Percentiles rank a stretch among this genome's conserved stretches.
phyloP scores from a whole-genome alignment of 1,284 basidiomycete species.

The Termitomyces sp. region DNA sequence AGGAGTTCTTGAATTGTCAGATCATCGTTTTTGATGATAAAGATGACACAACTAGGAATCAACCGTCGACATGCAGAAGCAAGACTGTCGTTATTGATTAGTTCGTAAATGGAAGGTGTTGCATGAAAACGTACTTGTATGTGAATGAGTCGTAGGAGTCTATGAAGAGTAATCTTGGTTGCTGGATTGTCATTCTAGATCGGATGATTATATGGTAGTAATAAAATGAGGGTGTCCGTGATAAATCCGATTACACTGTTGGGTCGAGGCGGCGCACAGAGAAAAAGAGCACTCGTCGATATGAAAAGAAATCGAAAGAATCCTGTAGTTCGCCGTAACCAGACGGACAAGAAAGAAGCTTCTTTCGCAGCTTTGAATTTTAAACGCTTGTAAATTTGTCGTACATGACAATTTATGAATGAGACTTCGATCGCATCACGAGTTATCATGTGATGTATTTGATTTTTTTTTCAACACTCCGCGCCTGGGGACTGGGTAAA shows the following conservation, averaged over 20 bases:
- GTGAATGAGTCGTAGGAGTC: slow-evolving; percentile 88
- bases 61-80: slow-evolving; percentile 57
- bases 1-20: slow-evolving; percentile 45
- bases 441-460: no score
- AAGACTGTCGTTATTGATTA: slow-evolving; percentile 36
- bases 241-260: background rate
- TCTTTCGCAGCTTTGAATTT: background rate
- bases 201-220: background rate
- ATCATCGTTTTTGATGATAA: slow-evolving; percentile 71
- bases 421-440: no score
- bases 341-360: background rate
- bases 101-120: background rate
- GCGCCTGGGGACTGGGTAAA: no score
- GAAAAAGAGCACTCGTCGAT: background rate
- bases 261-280: background rate
- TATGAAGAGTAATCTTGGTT: slow-evolving; percentile 56
- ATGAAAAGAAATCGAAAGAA: background rate
- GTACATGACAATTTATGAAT: no score
- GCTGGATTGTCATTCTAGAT: slow-evolving; percentile 28
- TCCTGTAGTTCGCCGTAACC: background rate
- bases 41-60: slow-evolving; percentile 52
- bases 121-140: slow-evolving; percentile 59
- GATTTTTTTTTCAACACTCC: no score
- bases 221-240: background rate
- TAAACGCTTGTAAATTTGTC: background rate